Conservation (phyloP, 179 eudicot species). For the Carnegiea gigantea region DNA sequence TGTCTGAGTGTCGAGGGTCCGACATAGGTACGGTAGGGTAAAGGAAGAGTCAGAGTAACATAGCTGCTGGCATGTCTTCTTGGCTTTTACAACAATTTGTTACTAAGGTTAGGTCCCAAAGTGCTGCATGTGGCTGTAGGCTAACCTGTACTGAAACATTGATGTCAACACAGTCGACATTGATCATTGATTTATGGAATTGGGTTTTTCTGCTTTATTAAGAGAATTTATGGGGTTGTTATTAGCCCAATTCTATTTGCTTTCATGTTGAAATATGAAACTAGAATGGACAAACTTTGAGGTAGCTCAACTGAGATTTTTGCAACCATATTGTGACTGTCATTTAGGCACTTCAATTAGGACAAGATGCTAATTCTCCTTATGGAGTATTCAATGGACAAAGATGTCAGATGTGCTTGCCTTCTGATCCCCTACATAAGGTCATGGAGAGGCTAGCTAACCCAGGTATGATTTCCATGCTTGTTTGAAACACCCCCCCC, state of each 20-base stretch:
- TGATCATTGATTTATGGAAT: background rate
- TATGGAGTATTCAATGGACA: slow-evolving; percentile 65
- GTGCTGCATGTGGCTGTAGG: background rate
- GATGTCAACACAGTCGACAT: background rate
- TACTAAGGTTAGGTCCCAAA: background rate
- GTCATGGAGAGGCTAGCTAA: slow-evolving; percentile 82
- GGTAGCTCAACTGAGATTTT: slow-evolving; percentile 11
- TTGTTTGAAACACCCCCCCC: no score
- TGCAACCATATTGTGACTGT: slow-evolving; percentile 4
- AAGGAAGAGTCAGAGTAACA: no score
- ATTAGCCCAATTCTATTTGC: background rate
- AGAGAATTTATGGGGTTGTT: background rate
- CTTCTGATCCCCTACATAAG: slow-evolving; percentile 80
- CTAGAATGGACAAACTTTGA: background rate
- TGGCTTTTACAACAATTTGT: background rate
- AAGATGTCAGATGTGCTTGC: slow-evolving; percentile 94
- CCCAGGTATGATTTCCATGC: slow-evolving; percentile 49
- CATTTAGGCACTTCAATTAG: slow-evolving; percentile 81
- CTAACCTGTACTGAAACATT: background rate
- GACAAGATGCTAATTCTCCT: slow-evolving; percentile 73
- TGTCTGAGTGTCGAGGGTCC: no score
- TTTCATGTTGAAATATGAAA: background rate
- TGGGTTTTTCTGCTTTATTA: no score
- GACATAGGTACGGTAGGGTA: no score
- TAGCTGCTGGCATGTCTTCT: no score